Base-by-base conservation (phyloP, 352 stramenopile genomes). In the Thalassiosira sp. region DNA sequence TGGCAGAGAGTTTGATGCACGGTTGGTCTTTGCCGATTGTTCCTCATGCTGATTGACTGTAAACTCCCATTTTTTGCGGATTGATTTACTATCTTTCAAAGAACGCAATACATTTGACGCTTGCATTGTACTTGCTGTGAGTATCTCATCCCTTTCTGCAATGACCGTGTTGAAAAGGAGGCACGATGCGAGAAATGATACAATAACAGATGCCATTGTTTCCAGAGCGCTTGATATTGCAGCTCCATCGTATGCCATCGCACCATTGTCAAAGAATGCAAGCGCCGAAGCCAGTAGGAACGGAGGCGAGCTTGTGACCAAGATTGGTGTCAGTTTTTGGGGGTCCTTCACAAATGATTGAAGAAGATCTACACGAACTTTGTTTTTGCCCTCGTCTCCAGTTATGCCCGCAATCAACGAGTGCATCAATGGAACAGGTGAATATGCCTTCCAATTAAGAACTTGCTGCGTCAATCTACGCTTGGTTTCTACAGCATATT, bases 131-230 rank as follows among this genome's bases (percentile, higher is more conserved):
- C 53, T 80, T 37, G 40, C 31, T 54, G 72, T 68, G 16, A 86
- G 49, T 53, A 86, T 67, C 16, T 62, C 11, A 57, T 86, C 73
- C 25, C 79, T 54, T 24, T 86, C 79, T 0, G 59, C 63, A 53
- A 86, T 86, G 0, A 86, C 48, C 42, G 68, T 83, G 46, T 86
- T 86, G 40, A 78, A 86, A 18, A 86, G 45, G 27, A 77, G 63
- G 48, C 70, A 75, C 18, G 53, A 63, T 31, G 42, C 64, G 7
- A 86, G 46, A 43, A 79, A 82, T 33, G 73, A 86, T 20, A 81
- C 13, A 0, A 81, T 7, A 18, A 83, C 63, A 5, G 79, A 82
- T 28, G 43, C 5, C 24, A 62, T 58, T 46, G 59, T 72, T 64
- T 75, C 72, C 16, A 72, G 3, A 15, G 56, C 33, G 31, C 20